These are phyloP conservation scores for Trypanosoma platydactyli DNA, from an alignment of 208 protist genomes.

Conservation along the genomic window DNA sequence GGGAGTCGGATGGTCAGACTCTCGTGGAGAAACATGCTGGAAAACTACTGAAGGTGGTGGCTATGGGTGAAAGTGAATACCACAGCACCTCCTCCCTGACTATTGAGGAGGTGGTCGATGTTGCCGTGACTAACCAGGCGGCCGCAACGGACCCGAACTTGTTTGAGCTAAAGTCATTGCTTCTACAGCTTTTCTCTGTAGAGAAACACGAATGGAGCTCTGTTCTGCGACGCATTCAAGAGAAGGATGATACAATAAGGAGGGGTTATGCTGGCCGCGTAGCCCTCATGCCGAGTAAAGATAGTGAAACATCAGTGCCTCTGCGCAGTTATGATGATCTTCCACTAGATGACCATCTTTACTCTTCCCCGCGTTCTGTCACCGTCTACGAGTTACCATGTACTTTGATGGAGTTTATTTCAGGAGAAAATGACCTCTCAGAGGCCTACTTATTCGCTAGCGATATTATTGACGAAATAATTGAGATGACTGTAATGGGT, in stretches of 20 bases:
- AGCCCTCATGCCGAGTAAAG: not conserved
- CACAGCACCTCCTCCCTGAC: not conserved
- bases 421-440: slow-evolving; percentile 10
- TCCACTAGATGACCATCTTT: slow-evolving; percentile 12
- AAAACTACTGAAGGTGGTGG: not conserved
- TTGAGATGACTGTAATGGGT: slow-evolving; percentile 23
- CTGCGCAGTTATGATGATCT: slow-evolving; percentile 35
- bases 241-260: slow-evolving; percentile 23
- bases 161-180: slow-evolving; percentile 27
- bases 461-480: slow-evolving; percentile 33
- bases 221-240: slow-evolving; percentile 26
- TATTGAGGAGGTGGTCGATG: slow-evolving; percentile 33
- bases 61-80: not conserved
- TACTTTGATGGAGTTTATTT: slow-evolving; percentile 34
- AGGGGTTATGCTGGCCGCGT: slow-evolving; percentile 16
- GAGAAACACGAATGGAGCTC: slow-evolving; percentile 9
- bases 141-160: slow-evolving; percentile 23
- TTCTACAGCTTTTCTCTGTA: slow-evolving; percentile 15
- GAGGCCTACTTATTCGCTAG: slow-evolving; percentile 25
- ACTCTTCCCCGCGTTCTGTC: slow-evolving; percentile 5
- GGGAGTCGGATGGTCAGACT: slow-evolving; percentile 24
- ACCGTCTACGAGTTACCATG: slow-evolving; percentile 38
- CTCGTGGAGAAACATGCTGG: slow-evolving; percentile 28
- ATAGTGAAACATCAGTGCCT: not conserved
- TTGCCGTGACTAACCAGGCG: slow-evolving; percentile 34